Evolutionary conservation across 2,329 filamentous ascomycete genomes (phyloP).

Genomic region (Hypocrella siamensis): DNA sequence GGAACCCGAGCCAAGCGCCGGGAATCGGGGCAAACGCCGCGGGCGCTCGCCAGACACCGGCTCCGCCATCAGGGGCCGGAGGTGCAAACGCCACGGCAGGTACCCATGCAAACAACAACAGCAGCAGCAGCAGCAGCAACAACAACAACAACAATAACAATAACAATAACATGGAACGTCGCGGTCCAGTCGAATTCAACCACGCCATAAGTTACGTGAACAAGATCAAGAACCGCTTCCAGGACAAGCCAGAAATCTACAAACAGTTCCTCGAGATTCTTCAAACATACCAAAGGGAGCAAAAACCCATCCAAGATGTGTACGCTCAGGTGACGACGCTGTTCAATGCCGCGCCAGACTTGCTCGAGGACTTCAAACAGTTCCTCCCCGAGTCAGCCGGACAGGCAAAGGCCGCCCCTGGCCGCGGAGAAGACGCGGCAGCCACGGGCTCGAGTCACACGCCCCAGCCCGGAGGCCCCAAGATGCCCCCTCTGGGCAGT

Average conservation of each 20-base stretch:
- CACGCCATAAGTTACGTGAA: constrained; percentile 99
- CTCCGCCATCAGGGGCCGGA: constrained; percentile 38
- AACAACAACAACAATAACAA: too few relatives aligned
- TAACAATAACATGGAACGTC: constrained; percentile 72
- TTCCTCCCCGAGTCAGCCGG: constrained; percentile 78
- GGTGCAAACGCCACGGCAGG: constrained; percentile 44
- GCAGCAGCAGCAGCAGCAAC: too few relatives aligned
- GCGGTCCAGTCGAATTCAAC: constrained; percentile 95
- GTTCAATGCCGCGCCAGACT: constrained; percentile 84
- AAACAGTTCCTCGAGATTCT: constrained; percentile 98
- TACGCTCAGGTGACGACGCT: constrained; percentile 92
- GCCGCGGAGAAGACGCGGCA: constrained; percentile 40
- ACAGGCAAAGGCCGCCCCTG: constrained; percentile 32
- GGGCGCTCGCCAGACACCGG: constrained; percentile 40
- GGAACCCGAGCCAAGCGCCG: constrained; percentile 14
- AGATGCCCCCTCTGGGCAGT: constrained; percentile 86
- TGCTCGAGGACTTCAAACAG: constrained; percentile 96
- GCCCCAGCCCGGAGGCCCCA: constrained; percentile 46
- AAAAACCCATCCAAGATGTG: constrained; percentile 95
- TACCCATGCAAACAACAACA: constrained; percentile 42
- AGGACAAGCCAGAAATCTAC: constrained; percentile 94
- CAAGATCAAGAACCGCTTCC: constrained; percentile 99
- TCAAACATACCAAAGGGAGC: constrained; percentile 95
- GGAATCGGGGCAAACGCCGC: constrained; percentile 29
- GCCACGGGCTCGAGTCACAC: constrained; percentile 32